A percentile compares a stretch with the other conserved stretches of the same genome.
Conservation (phyloP, 495 filamentous ascomycete species). For the Umbilicaria muhlenbergii region DNA sequence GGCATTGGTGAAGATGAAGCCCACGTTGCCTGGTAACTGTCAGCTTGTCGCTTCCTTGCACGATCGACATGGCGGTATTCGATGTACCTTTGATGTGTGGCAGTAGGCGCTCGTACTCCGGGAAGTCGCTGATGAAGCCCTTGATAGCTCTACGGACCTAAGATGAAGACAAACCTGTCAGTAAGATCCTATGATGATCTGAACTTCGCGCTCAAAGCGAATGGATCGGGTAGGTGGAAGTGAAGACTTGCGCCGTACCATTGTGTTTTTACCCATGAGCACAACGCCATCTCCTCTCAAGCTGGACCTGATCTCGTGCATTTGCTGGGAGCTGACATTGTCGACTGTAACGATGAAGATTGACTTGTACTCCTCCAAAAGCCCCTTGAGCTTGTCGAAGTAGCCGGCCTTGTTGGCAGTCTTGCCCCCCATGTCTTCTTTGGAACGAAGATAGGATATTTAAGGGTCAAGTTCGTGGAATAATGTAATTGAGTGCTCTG, state of each 20-base stretch:
- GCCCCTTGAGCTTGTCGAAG: slow-evolving; percentile 96
- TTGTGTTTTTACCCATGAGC: slow-evolving; percentile 99
- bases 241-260: slow-evolving; percentile 39
- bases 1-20: slow-evolving; percentile 98
- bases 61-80: background rate
- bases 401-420: slow-evolving; percentile 85
- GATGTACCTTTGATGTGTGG: slow-evolving; percentile 71
- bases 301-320: slow-evolving; percentile 95
- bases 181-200: background rate
- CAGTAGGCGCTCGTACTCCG: slow-evolving; percentile 94
- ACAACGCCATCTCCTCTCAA: slow-evolving; percentile 79
- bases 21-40: slow-evolving; percentile 57
- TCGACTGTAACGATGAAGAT: slow-evolving; percentile 96
- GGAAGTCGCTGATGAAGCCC: slow-evolving; percentile 79
- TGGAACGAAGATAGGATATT: slow-evolving; percentile 85
- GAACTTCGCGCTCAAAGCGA: background rate
- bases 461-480: slow-evolving; percentile 51
- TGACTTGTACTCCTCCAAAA: slow-evolving; percentile 81
- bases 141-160: slow-evolving; percentile 93
- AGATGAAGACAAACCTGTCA: slow-evolving; percentile 1
- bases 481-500: background rate
- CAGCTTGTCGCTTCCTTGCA: background rate
- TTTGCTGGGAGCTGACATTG: slow-evolving; percentile 98
- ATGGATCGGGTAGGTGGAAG: background rate
- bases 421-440: slow-evolving; percentile 99